Evolutionary conservation across 768 basidiomycete species (phyloP), one percentile per base, ranked within the genome.

Genomic region (Macrocybe gigantea): DNA sequence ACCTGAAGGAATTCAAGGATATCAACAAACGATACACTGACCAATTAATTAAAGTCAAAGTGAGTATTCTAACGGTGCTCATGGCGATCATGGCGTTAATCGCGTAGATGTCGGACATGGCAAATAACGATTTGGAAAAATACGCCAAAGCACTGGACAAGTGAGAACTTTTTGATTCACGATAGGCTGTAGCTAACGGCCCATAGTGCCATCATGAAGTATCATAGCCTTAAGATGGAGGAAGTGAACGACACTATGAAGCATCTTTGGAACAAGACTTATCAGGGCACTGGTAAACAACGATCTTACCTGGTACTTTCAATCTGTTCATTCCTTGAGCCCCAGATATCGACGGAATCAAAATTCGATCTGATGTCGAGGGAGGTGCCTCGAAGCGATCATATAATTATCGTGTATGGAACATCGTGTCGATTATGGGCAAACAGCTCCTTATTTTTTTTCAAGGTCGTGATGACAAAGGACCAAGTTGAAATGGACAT

Each of bases 401-500:
- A 8, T 98, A 99, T 73, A 98, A 98, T 64, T 99, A 99, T 65
- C 76, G 96, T 53, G 95, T 93, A 60, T 38, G 79, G 71, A 46
- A 11, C 41, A 31, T 44, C n/a, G 12, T 34, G 40, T 43, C 31
- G 51, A 15, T 47, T 48, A 43, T 1, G 29, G 8, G 41, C 35
- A 47, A 45, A 41, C 42, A 45, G 13, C 34, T 33, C 42, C 36
- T 45, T 56, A 29, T 53, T 36, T 53, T 29, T 34, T 31, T 48
- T 47, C 39, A 63, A 95, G 93, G 93, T 97, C 49, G 95, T 98
- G 54, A 98, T 99, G 95, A 91, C 88, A 45, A 99, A 99, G 70
- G 94, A 97, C 63, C 88, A 93, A 59, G 94, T 97, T 6, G 95
- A 98, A 67, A 93, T 99, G 89, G 96, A 98, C 67, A 99, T 99